Base-by-base conservation (phyloP, 202 grass and related monocot species). In the Musa balbisiana region DNA sequence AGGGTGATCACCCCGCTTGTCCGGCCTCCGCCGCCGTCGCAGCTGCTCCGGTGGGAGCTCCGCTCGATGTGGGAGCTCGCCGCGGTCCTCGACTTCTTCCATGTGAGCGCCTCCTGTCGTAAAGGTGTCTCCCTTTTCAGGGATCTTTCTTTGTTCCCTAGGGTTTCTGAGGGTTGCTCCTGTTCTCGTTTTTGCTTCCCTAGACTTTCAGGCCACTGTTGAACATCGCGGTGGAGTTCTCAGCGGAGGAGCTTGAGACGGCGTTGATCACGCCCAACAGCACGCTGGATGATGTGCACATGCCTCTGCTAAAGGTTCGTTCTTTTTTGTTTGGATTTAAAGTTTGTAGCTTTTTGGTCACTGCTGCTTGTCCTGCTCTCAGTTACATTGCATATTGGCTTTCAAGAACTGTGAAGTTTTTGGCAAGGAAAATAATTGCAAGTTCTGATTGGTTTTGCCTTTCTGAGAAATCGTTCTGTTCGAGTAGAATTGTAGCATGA, bases 31-130 rank as follows among this genome's bases (percentile, higher is more conserved):
- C 58, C 64, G 5, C 76, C 76, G 16, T n/a, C 76, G 11, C 52
- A 69, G 65, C 62, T 68, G 1, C 52, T 27, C 43, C 52, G 64
- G 8, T 69, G 76, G 76, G 52, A 59, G 52, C 64, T 79, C 52
- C 76, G 76, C 16, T 70, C 52, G 25, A 79, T 79, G 76, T 69
- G 76, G 76, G 76, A 79, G 65, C 25, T 79, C 26, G 76, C 76
- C 53, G 56, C 76, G n/a, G 62, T 69, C 65, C 65, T 70, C 19
- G 59, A 79, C 76, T 79, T 79, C 52, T 17, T 79, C 53, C 76
- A 79, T 52, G 76, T 70, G 52, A 79, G 76, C 16, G 63, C 33
- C 20, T 2, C n/a, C 19, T 15, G n/a, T 49, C 19, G 58, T 24
- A 19, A 52, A 65, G 33, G 49, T 25, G 52, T 12, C 55, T 25